Conservation (phyloP, 2,329 filamentous ascomycete genomes). For the Rugonectria rugulosa region DNA sequence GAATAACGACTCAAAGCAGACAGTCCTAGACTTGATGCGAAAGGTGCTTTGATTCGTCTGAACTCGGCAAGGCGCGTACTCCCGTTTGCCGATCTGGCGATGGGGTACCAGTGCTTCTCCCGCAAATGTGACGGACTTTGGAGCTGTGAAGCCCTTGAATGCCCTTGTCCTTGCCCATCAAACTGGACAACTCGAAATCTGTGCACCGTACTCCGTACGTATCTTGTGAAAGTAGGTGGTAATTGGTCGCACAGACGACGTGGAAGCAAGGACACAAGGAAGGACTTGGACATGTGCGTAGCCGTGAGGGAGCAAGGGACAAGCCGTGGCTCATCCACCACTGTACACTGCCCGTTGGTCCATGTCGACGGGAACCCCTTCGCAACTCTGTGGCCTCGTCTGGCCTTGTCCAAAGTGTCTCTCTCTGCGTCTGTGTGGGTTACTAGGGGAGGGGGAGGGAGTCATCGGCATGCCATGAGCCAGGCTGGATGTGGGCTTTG, state of each 20-base stretch:
- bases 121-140: background rate
- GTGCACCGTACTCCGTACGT: background rate
- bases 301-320: background rate
- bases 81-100: slow-evolving; percentile 1
- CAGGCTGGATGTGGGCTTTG: slow-evolving; percentile 11
- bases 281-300: background rate
- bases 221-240: no score
- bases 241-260: background rate
- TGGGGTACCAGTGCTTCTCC: background rate
- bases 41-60: background rate
- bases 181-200: background rate
- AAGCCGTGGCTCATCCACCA: slow-evolving; percentile 15
- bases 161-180: background rate
- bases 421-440: background rate
- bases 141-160: background rate
- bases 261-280: background rate
- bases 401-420: background rate
- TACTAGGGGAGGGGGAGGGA: slow-evolving; percentile 26
- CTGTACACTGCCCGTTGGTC: slow-evolving; percentile 20
- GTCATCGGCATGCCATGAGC: slow-evolving; percentile 33
- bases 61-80: slow-evolving; percentile 4
- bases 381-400: background rate
- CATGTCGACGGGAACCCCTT: background rate
- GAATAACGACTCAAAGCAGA: slow-evolving; percentile 1
- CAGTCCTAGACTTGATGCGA: slow-evolving; percentile 24